A percentile compares a stretch with the other conserved stretches of the same genome.
Evolutionary conservation across 2,329 filamentous ascomycete genomes (phyloP).

Genomic region (Fusarium domesticum): DNA sequence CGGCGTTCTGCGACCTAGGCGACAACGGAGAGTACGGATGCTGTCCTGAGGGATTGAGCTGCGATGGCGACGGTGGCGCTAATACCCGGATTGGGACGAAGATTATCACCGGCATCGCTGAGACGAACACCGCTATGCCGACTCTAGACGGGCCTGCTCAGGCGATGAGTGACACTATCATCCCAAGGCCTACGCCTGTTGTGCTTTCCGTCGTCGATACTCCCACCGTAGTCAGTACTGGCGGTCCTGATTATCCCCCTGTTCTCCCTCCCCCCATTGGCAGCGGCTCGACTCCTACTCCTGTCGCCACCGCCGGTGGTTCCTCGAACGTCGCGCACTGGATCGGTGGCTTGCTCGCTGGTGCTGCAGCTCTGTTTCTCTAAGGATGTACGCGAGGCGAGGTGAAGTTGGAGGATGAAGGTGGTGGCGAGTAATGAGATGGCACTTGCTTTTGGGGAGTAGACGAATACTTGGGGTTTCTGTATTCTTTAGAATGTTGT

Average conservation of each 20-base stretch:
- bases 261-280: constrained; percentile 4
- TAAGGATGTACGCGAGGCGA: background rate
- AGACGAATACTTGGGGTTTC: too few relatives aligned
- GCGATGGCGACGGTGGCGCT: constrained; percentile 28
- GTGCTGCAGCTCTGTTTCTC: constrained; percentile 20
- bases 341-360: constrained; percentile 23
- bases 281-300: constrained; percentile 4
- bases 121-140: constrained; percentile 9
- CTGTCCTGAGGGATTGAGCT: constrained; percentile 29
- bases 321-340: constrained; percentile 16
- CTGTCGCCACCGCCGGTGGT: constrained; percentile 17
- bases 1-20: constrained; percentile 25
- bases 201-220: constrained; percentile 1
- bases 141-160: background rate
- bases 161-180: background rate
- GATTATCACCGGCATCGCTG: constrained; percentile 11
- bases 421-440: background rate
- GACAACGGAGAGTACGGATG: constrained; percentile 29
- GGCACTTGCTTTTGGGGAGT: too few relatives aligned
- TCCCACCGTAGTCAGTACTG: background rate
- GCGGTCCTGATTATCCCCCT: background rate
- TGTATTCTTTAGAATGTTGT: too few relatives aligned
- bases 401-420: background rate
- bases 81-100: constrained; percentile 13
- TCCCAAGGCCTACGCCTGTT: background rate